Percentiles rank a stretch among this genome's conserved stretches.
These are phyloP conservation scores for Rhytidiadelphus loreus DNA, from an alignment of 225 moss, liverwort and hornwort genomes.

Conservation along the genomic window DNA sequence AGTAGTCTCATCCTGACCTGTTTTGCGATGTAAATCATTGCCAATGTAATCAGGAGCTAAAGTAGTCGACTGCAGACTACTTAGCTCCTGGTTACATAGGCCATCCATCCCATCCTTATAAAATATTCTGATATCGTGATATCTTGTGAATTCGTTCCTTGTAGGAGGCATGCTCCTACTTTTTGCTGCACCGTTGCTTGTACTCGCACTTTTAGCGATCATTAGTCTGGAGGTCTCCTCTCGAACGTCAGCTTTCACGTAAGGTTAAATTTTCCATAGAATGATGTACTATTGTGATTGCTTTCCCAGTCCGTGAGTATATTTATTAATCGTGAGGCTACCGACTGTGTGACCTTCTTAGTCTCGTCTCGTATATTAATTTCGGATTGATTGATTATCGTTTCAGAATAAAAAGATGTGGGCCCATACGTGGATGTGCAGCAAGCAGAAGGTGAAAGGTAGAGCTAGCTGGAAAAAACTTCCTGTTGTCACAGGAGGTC, in stretches of 20 bases:
- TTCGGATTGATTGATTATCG: neutral
- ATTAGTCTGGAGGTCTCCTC: slow-evolving; percentile 26
- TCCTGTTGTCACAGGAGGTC: slow-evolving; percentile 28
- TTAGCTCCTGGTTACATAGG: neutral
- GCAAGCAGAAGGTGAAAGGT: slow-evolving; percentile 26
- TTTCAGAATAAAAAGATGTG: neutral
- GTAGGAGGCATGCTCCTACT: slow-evolving; percentile 32
- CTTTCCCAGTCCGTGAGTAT: neutral
- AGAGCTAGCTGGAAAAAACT: slow-evolving; percentile 27
- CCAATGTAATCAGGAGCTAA: neutral
- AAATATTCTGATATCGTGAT: slow-evolving; percentile 5
- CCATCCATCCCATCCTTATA: neutral
- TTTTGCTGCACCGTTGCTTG: slow-evolving; percentile 33
- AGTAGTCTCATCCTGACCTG: neutral
- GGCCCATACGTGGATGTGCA: slow-evolving; percentile 1
- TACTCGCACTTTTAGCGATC: slow-evolving; percentile 28
- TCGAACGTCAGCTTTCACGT: slow-evolving; percentile 17
- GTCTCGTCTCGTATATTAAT: neutral
- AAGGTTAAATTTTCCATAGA: neutral
- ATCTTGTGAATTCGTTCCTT: neutral
- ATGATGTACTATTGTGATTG: neutral
- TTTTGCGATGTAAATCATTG: neutral
- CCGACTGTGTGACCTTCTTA: neutral
- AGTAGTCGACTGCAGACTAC: neutral
- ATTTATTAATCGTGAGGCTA: neutral